phyloP scores from a whole-genome alignment of 768 basidiomycete genomes.

The Gymnopilus dilepis region DNA sequence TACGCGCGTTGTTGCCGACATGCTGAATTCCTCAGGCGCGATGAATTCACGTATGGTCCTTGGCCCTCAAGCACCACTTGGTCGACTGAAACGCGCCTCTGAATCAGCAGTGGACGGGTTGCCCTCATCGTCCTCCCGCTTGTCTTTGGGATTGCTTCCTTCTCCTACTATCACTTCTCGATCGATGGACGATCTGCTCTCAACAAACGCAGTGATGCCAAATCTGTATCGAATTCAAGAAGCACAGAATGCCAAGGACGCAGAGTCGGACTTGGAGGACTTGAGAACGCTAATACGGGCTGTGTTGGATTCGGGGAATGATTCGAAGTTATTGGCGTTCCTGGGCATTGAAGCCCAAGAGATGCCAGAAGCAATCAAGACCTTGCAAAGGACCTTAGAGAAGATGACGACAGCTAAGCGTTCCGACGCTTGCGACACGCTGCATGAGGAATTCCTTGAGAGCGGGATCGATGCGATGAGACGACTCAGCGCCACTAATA shows the following conservation, averaged over 20 bases:
- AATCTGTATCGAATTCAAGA: slow-evolving; percentile 32
- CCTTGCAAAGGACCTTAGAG: slow-evolving; percentile 71
- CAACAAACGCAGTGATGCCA: slow-evolving; percentile 26
- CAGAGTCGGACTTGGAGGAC: slow-evolving; percentile 57
- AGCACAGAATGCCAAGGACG: slow-evolving; percentile 41
- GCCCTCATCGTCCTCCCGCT: slow-evolving; percentile 20
- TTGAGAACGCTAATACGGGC: slow-evolving; percentile 56
- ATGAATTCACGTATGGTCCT: not conserved
- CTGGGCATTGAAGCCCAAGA: slow-evolving; percentile 64
- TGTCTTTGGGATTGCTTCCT: slow-evolving; percentile 17
- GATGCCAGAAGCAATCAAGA: slow-evolving; percentile 79
- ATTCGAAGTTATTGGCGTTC: slow-evolving; percentile 60
- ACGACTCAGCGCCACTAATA: slow-evolving; percentile 50
- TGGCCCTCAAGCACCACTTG: not conserved
- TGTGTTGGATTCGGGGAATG: slow-evolving; percentile 58
- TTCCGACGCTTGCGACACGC: slow-evolving; percentile 41
- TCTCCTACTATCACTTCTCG: slow-evolving; percentile 21
- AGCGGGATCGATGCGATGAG: slow-evolving; percentile 69
- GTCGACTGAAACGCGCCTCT: slow-evolving; percentile 23
- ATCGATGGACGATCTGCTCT: slow-evolving; percentile 23
- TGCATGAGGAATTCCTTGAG: slow-evolving; percentile 71
- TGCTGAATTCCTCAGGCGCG: slow-evolving; percentile 23
- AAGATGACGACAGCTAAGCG: slow-evolving; percentile 15
- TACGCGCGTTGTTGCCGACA: slow-evolving; percentile 19
- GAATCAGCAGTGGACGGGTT: slow-evolving; percentile 25